Conservation (phyloP, 1,139 yeast species). For the Scheffersomyces cryptocercus region DNA sequence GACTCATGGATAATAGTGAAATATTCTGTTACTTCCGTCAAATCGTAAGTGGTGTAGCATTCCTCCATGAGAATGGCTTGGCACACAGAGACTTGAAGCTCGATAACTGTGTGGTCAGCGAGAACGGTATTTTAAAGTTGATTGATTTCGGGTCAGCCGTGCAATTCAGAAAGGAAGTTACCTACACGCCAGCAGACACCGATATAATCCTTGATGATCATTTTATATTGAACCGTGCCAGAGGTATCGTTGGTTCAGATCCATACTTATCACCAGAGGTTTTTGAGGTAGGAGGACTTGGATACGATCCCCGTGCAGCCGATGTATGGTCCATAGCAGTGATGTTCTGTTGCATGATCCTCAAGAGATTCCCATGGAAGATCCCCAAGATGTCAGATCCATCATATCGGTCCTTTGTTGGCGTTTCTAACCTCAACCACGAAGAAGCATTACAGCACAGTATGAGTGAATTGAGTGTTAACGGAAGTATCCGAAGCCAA, state of each 20-base stretch:
- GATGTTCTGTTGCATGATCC: conserved; percentile 72
- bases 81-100: conserved; percentile 78
- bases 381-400: conserved; percentile 63
- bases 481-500: conserved; percentile 4
- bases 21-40: conserved; percentile 70
- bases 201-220: conserved; percentile 21
- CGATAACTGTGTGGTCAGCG: conserved; percentile 73
- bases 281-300: conserved; percentile 40
- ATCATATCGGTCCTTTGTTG: conserved; percentile 47
- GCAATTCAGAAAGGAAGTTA: conserved; percentile 46
- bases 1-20: conserved; percentile 59
- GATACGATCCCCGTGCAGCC: conserved; percentile 70
- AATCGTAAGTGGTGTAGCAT: conserved; percentile 58
- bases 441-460: conserved; percentile 9
- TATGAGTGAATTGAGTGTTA: conserved; percentile 1
- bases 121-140: conserved; percentile 61
- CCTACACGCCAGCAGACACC: conserved; percentile 4
- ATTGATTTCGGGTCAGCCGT: conserved; percentile 82
- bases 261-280: conserved; percentile 83
- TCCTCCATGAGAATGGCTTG: conserved; percentile 65
- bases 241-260: conserved; percentile 81
- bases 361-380: conserved; percentile 79
- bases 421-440: conserved; percentile 7
- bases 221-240: conserved; percentile 39
- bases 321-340: conserved; percentile 83